Percentiles rank a stretch among this genome's conserved stretches.
Evolutionary conservation across 441 rosid genomes (phyloP).

Genomic region (Pelargonium myrrhifolium): DNA sequence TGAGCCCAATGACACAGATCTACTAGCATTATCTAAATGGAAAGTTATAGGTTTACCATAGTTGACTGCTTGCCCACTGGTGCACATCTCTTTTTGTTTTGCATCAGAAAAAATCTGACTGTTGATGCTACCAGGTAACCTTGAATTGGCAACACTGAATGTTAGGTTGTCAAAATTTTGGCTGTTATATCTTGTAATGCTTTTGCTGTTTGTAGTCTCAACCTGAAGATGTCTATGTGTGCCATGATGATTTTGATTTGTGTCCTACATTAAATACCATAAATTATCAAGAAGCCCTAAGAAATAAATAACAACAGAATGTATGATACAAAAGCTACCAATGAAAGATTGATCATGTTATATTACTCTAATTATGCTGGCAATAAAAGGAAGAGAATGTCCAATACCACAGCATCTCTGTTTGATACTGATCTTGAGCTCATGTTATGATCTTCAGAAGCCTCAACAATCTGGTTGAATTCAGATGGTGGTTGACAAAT

Average conservation of each 20-base stretch:
- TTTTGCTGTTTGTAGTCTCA: conserved; percentile 14
- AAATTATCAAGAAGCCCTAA: conserved; percentile 7
- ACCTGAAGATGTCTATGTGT: conserved; percentile 33
- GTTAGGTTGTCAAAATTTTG: conserved; percentile 10
- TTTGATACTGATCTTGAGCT: conserved; percentile 9
- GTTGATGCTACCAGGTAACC: conserved; percentile 10
- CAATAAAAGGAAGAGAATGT: too few relatives aligned
- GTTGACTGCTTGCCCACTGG: conserved; percentile 10
- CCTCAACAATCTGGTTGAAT: conserved; percentile 12
- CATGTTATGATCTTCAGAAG: neutral
- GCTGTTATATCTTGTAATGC: conserved; percentile 4
- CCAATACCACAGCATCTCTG: conserved; percentile 7
- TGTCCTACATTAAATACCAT: conserved; percentile 16
- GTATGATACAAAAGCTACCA: too few relatives aligned
- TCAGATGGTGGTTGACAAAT: conserved; percentile 7
- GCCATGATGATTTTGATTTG: conserved; percentile 22
- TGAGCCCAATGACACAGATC: conserved; percentile 13
- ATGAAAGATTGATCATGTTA: too few relatives aligned
- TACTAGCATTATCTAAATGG: neutral
- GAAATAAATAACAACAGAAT: neutral
- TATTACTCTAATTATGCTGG: too few relatives aligned
- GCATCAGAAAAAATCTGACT: conserved; percentile 12
- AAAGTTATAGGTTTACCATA: conserved; percentile 9
- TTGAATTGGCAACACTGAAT: conserved; percentile 8
- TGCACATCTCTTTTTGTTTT: conserved; percentile 10